Base-by-base conservation (phyloP, 1,284 basidiomycete species). In the Boletus semigastroideus region DNA sequence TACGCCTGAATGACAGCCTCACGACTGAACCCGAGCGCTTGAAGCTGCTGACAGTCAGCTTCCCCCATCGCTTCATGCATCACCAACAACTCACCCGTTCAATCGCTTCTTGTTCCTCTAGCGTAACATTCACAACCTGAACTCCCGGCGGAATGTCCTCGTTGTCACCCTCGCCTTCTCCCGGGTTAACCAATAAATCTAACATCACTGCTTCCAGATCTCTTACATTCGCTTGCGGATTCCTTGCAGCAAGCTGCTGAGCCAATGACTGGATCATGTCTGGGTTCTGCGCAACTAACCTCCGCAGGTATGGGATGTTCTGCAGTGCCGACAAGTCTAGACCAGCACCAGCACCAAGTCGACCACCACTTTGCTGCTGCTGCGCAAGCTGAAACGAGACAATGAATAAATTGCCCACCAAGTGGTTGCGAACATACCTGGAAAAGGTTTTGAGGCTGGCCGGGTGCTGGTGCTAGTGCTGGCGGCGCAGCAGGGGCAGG, bases 101-200 rank as follows among this genome's bases (percentile, higher is more conserved):
- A 57, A 98, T 95, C 6, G 94, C 92, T 45, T 82, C 91, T 48
- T 80, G 78, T 71, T 98, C 94, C 57, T 94, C 92, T 43, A 80
- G 77, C 7, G 92, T 94, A 37, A 96, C 80, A 51, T 84, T 82
- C 56, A 96, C 74, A 11, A 90, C 82, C 3, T 85, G 84, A 33
- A 81, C n/a, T 0, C 53, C 61, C 0, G 53, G 47, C 0, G 53
- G 47, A 14, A 13, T 17, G 5, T 27, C 53, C 14, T 30, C 62
- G 0, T 36, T 61, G 5, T 54, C 61, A 2, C 59, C 71, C 4
- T 70, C 81, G 1, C 75, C 82, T 13, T 74, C 82, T 1, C 75
- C 81, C 4, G 61, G 74, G 1, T 70, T 77, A 17, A 66, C 72
- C 28, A 94, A 75, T 2, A 92, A 60, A 52, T 86, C 76, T 51